Percentiles rank a stretch among this genome's conserved stretches.
phyloP scores from a whole-genome alignment of 805 yeast genomes.

The Ogataea zsoltii region DNA sequence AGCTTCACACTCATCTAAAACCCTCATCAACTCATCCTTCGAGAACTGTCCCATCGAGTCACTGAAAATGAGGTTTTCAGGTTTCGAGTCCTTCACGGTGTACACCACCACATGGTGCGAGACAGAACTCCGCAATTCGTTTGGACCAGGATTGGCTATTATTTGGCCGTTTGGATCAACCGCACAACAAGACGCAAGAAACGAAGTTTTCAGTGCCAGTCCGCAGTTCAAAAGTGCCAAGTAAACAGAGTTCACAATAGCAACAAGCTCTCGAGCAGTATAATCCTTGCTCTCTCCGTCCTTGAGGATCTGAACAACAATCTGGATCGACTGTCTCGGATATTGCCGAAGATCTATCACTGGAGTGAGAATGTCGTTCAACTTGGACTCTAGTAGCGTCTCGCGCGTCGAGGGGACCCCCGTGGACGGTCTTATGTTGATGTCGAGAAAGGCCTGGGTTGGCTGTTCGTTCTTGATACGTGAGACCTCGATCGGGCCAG shows the following conservation, averaged over 20 bases:
- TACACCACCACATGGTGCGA: slow-evolving; percentile 72
- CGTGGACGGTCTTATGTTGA: slow-evolving; percentile 72
- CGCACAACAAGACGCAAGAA: slow-evolving; percentile 51
- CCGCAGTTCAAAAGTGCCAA: slow-evolving; percentile 82
- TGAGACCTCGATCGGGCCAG: slow-evolving; percentile 85
- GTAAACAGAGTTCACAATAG: slow-evolving; percentile 70
- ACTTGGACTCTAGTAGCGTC: slow-evolving; percentile 67
- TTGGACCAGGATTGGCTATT: slow-evolving; percentile 46
- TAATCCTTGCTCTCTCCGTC: slow-evolving; percentile 44
- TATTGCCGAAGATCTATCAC: slow-evolving; percentile 61
- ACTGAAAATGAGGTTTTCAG: slow-evolving; percentile 58
- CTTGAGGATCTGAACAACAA: slow-evolving; percentile 64
- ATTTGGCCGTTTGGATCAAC: slow-evolving; percentile 29
- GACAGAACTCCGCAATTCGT: slow-evolving; percentile 41
- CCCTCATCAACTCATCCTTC: slow-evolving; percentile 51
- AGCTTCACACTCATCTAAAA: slow-evolving; percentile 52
- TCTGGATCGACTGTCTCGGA: slow-evolving; percentile 78
- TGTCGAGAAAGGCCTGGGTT: slow-evolving; percentile 71
- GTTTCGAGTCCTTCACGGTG: slow-evolving; percentile 49
- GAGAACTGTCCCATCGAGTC: slow-evolving; percentile 76
- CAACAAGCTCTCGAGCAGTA: slow-evolving; percentile 54
- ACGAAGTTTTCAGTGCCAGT: slow-evolving; percentile 63
- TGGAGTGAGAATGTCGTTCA: slow-evolving; percentile 61
- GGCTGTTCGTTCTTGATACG: slow-evolving; percentile 83
- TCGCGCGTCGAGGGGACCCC: slow-evolving; percentile 80